These are phyloP conservation scores for Monosporozyma servazzii DNA, from an alignment of 805 yeast species.

Conservation along the genomic window DNA sequence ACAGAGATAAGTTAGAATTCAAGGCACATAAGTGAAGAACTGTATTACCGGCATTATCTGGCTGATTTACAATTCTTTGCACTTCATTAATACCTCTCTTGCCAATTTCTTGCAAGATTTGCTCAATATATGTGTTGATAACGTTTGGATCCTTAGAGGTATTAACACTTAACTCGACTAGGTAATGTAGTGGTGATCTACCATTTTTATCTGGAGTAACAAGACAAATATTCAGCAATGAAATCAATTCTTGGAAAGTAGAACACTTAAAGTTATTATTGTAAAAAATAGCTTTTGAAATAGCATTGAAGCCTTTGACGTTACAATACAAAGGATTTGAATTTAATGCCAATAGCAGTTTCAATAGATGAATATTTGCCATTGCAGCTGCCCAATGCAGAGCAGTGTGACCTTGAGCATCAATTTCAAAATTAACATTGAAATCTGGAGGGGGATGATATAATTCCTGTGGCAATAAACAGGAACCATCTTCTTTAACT, in stretches of 20 bases:
- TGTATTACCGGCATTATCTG: slow-evolving; percentile 77
- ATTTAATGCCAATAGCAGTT: slow-evolving; percentile 45
- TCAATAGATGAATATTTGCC: slow-evolving; percentile 54
- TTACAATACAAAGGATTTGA: slow-evolving; percentile 52
- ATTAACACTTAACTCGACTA: slow-evolving; percentile 45
- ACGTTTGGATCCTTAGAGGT: slow-evolving; percentile 39
- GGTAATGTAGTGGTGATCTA: slow-evolving; percentile 64
- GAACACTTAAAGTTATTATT: slow-evolving; percentile 60
- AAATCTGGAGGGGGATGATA: slow-evolving; percentile 53
- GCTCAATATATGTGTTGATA: slow-evolving; percentile 47
- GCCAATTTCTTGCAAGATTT: slow-evolving; percentile 37
- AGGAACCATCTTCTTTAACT: slow-evolving; percentile 22
- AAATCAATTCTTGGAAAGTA: slow-evolving; percentile 50
- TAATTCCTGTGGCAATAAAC: slow-evolving; percentile 31
- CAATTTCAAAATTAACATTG: slow-evolving; percentile 58
- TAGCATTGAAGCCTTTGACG: slow-evolving; percentile 55
- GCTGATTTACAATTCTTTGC: slow-evolving; percentile 58
- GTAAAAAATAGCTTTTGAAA: slow-evolving; percentile 60
- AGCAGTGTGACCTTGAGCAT: slow-evolving; percentile 73
- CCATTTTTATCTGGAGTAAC: slow-evolving; percentile 66
- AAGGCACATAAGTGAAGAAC: slow-evolving; percentile 66
- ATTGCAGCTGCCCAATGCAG: slow-evolving; percentile 82
- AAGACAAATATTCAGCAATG: slow-evolving; percentile 53
- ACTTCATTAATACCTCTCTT: slow-evolving; percentile 36
- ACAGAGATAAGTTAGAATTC: slow-evolving; percentile 26